phyloP scores from a whole-genome alignment of 495 filamentous ascomycete genomes.

The Cladorrhinum samala region DNA sequence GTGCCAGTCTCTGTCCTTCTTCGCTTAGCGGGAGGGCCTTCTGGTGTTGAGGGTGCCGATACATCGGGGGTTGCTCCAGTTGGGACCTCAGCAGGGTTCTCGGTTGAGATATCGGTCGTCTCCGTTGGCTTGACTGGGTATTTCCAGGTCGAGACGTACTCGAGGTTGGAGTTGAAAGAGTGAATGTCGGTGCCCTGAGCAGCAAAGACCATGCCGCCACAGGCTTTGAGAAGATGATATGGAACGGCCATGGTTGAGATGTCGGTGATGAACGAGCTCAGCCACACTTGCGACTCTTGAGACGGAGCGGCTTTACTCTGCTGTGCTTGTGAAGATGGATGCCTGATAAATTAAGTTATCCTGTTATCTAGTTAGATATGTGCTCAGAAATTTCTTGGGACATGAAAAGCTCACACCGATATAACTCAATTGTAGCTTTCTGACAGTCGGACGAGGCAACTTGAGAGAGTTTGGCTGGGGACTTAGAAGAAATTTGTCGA shows the following conservation, averaged over 20 bases:
- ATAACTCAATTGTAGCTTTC: not conserved
- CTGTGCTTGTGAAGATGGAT: too few species aligned
- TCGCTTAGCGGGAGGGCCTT: conserved; percentile 29
- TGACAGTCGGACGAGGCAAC: not conserved
- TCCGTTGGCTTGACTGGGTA: conserved; percentile 20
- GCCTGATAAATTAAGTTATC: too few species aligned
- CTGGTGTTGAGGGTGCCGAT: conserved; percentile 14
- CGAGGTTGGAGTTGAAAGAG: conserved; percentile 31
- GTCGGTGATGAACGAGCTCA: not conserved
- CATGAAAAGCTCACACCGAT: not conserved
- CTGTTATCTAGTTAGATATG: too few species aligned
- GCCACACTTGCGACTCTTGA: not conserved
- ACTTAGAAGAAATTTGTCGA: conserved; percentile 12
- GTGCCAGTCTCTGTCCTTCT: conserved; percentile 18
- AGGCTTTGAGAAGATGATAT: conserved; percentile 37
- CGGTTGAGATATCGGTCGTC: conserved; percentile 5
- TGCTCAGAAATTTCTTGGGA: too few species aligned
- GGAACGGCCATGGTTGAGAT: conserved; percentile 27
- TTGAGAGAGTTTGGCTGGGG: not conserved
- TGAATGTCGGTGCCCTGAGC: conserved; percentile 37
- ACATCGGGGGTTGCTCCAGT: not conserved
- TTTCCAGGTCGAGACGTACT: conserved; percentile 37
- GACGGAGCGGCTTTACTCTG: not conserved
- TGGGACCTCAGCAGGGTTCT: not conserved
- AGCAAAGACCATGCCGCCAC: conserved; percentile 35